phyloP scores from a whole-genome alignment of 176 grass and related monocot species.

The Dendrocalamus sinicus region DNA sequence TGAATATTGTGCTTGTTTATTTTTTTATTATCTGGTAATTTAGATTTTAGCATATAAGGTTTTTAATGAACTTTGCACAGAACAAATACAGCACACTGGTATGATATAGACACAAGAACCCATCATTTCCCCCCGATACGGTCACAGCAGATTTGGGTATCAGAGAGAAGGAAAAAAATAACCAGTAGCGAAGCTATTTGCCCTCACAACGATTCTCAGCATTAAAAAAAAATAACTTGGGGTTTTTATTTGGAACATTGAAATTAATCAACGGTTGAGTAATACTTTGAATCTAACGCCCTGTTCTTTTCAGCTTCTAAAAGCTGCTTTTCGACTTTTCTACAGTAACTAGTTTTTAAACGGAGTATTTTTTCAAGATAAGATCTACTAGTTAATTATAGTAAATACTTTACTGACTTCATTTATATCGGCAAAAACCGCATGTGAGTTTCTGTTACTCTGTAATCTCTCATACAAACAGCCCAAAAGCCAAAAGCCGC shows the following conservation, averaged over 20 bases:
- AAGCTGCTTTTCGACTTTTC: no score
- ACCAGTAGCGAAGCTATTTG: slow-evolving; percentile 5
- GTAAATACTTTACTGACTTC: no score
- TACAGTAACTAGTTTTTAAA: no score
- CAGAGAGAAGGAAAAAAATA: neutral
- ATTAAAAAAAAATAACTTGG: neutral
- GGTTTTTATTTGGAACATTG: slow-evolving; percentile 20
- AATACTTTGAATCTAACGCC: slow-evolving; percentile 27
- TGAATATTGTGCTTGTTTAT: slow-evolving; percentile 19
- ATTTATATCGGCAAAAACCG: no score
- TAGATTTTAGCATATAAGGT: neutral
- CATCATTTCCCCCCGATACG: neutral
- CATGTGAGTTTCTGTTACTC: no score
- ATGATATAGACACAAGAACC: neutral
- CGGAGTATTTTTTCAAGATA: no score
- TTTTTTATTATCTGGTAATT: neutral
- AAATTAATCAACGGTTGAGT: neutral
- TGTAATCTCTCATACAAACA: no score
- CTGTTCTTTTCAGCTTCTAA: no score
- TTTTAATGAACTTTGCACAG: neutral
- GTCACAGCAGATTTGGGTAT: neutral
- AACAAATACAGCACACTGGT: neutral
- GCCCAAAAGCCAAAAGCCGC: no score
- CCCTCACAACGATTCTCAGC: neutral
- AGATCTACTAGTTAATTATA: no score